Base-by-base conservation (phyloP, 495 filamentous ascomycete species). In the Penicillium fimorum region DNA sequence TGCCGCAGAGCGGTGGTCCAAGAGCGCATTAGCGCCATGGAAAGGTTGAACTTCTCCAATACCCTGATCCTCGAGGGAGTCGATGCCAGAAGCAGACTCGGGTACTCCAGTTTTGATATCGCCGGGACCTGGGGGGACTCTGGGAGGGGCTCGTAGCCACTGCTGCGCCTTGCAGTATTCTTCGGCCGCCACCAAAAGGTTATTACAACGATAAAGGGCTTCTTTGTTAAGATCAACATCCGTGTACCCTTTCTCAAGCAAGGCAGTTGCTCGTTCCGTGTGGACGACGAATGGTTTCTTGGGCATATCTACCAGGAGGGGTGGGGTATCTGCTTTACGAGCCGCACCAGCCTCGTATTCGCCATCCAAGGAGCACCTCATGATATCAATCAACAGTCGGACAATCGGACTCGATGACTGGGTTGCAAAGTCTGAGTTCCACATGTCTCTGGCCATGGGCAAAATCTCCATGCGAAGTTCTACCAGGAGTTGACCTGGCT, bases 401-500 rank as follows among this genome's bases (percentile, higher is more conserved):
- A 93, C 81, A 33, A 92, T 85, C 15, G 81, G 75, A 27, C 83
- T 85, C 20, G 88, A 82, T 2, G 87, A 87, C 59, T 90, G 90
- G 56, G 94, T 91, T 25, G 83, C 81, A 55, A 78, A 78, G 30
- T 78, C 74, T 6, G 75, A 76, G 7, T 90, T 92, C 95, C 95
- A 99, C 52, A 97, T 82, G 24, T 84, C 79, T 50, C 78, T 83
- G 45, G 91, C 80, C 51, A 88, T 84, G 2, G 91, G 90, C n/a
- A 97, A 68, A 43, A 97, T 84, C 29, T 86, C 81, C 76, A 90
- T 84, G 44, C 92, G 84, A 42, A 97, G 73, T 66, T 97, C 94
- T 32, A 99, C 87, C 11, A 96, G 67, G 53, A 97, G 88, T 64
- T 97, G 94, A 7, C 79, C 77, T 7, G 86, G 74, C 15, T 84